phyloP scores from a whole-genome alignment of 2,329 filamentous ascomycete genomes.

The Aureobasidium melanogenum region DNA sequence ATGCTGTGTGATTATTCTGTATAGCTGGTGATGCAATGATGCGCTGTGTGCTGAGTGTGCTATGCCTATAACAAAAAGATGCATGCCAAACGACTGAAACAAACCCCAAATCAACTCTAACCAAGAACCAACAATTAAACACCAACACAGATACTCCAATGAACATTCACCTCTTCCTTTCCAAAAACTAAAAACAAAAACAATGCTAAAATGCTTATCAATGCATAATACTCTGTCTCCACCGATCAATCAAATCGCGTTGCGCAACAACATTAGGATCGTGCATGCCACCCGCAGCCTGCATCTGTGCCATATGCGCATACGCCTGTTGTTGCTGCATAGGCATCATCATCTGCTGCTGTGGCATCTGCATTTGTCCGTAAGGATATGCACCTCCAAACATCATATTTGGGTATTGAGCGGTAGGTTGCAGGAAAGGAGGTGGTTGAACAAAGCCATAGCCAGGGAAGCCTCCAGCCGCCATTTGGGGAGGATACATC shows the following conservation, averaged over 20 bases:
- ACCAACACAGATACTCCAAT: too few relatives aligned
- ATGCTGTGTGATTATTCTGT: background rate
- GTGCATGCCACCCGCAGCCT: background rate
- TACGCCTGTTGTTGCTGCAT: constrained; percentile 5
- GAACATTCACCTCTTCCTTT: too few relatives aligned
- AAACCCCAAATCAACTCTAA: too few relatives aligned
- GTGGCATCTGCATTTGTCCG: background rate
- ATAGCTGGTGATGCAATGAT: background rate
- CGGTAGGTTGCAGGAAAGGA: background rate
- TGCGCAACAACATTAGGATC: constrained; percentile 40
- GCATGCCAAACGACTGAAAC: background rate
- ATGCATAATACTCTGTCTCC: constrained; percentile 40
- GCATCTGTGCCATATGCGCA: constrained; percentile 9
- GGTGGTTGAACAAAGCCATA: background rate
- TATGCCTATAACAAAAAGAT: background rate
- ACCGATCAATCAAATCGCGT: constrained; percentile 50
- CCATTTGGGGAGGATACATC: constrained; percentile 1
- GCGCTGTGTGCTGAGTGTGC: background rate
- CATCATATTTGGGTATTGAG: background rate
- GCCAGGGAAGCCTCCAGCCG: background rate
- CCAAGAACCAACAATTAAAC: too few relatives aligned
- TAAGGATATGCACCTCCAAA: background rate
- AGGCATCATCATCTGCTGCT: background rate
- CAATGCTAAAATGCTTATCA: background rate
- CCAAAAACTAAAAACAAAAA: too few relatives aligned